Base-by-base conservation (phyloP, 1,284 basidiomycete genomes). In the Hymenochaete sp. region DNA sequence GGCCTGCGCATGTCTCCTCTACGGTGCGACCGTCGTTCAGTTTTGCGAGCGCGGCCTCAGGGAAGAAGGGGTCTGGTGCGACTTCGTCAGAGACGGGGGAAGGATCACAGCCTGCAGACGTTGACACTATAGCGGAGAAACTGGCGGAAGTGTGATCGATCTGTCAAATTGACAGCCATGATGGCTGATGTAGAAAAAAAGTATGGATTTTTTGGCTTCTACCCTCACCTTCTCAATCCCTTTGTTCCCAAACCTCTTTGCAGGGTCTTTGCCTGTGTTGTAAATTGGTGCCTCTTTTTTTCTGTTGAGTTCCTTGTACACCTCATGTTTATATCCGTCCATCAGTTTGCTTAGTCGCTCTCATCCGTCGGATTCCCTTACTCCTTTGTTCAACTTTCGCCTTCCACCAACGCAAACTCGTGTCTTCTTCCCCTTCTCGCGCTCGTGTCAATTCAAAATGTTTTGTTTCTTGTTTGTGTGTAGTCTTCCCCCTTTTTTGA, bases 1-100 rank as follows among this genome's bases (percentile, higher is more conserved):
- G 55, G 7, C 51, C 50, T 16, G 44, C 55, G 11, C n/a, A 46
- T 25, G 24, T 65, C 27, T 62, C 64, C 11, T 63, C 70, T 1
- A 73, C 56, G 35, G 71, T 86, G 10, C 70, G 82, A 39, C 77
- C 83, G 0, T 68, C 69, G 1, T 65, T 86, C 53, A 86, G 82
- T 58, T 86, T 86, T 53, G 83, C 82, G 0, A 79, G 66, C 42
- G 80, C 73, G 28, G 75, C 65, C 4, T 71, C 72, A 9, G 73
- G 73, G 56, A 62, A 52, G 47, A 49, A 53, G 4, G 53, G 52
- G 0, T 29, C 49, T 27, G 44, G 45, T 5, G 54, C 44, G 10
- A 50, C 40, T 38, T 55, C 47, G 28, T 55, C 53, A 25, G 54
- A 53, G 26, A 32, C 49, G 36, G 58, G 56, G 36, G 62, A 64